These are phyloP conservation scores for Colletotrichum musae DNA, from an alignment of 2,329 filamentous ascomycete species.

Conservation along the genomic window DNA sequence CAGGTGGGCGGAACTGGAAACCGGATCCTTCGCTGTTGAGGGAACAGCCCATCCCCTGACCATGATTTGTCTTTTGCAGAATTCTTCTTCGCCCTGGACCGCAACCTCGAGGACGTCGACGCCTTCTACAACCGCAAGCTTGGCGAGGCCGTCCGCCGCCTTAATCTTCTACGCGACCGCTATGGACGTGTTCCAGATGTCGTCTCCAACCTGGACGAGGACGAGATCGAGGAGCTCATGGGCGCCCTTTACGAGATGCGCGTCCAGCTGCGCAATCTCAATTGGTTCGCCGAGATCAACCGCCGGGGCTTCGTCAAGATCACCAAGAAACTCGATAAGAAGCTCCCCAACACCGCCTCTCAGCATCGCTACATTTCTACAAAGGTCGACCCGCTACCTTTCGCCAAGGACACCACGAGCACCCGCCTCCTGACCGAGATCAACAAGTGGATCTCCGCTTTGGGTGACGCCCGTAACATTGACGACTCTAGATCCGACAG, in stretches of 20 bases:
- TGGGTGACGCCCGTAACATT: constrained; percentile 82
- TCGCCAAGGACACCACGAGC: constrained; percentile 79
- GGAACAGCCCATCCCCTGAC: constrained; percentile 55
- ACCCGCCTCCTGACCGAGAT: constrained; percentile 71
- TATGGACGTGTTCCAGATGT: constrained; percentile 83
- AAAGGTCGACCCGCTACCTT: constrained; percentile 90
- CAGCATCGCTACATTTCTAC: constrained; percentile 90
- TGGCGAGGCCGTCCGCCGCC: constrained; percentile 83
- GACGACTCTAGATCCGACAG: constrained; percentile 83
- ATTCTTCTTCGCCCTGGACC: constrained; percentile 96
- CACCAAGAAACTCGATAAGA: constrained; percentile 99
- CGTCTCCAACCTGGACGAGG: constrained; percentile 82
- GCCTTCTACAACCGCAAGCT: constrained; percentile 98
- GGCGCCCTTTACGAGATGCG: constrained; percentile 91
- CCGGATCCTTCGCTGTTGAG: constrained; percentile 40
- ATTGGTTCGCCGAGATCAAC: constrained; percentile 99
- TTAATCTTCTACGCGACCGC: constrained; percentile 88
- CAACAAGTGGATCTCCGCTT: constrained; percentile 90
- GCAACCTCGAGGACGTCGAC: constrained; percentile 97
- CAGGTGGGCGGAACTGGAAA: constrained; percentile 75
- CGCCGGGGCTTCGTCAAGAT: constrained; percentile 96
- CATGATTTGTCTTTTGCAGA: constrained; percentile 67
- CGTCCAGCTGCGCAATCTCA: constrained; percentile 88
- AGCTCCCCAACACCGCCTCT: constrained; percentile 80
- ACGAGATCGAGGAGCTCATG: constrained; percentile 93